These are phyloP conservation scores for Rubus idaeus DNA, from an alignment of 306 rosid species.

Conservation along the genomic window DNA sequence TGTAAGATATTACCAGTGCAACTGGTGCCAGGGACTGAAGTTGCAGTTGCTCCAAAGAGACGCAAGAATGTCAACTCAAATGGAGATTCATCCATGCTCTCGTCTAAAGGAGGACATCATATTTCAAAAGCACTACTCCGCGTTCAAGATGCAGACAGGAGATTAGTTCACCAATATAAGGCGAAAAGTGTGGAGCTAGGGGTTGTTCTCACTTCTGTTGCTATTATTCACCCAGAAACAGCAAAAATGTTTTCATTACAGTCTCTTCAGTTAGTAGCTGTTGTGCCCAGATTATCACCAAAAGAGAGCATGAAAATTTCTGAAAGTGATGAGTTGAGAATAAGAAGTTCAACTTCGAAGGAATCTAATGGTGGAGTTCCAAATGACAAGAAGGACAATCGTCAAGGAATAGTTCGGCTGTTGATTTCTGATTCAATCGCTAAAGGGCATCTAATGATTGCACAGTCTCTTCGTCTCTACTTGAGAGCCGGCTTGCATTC, in stretches of 20 bases:
- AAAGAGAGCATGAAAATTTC: constrained; percentile 45
- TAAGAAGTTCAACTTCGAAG: constrained; percentile 43
- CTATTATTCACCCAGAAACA: constrained; percentile 82
- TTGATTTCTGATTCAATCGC: constrained; percentile 75
- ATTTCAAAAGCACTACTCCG: constrained; percentile 69
- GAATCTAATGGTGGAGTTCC: constrained; percentile 42
- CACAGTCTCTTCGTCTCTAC: constrained; percentile 71
- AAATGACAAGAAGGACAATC: constrained; percentile 46
- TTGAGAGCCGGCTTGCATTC: constrained; percentile 79
- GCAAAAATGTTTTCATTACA: constrained; percentile 56
- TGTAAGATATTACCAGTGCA: constrained; percentile 55
- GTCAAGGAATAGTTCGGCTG: constrained; percentile 58
- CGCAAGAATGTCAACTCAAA: constrained; percentile 48
- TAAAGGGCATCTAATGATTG: constrained; percentile 86
- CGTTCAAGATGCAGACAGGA: constrained; percentile 58
- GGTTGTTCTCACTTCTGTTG: constrained; percentile 76
- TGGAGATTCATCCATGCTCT: constrained; percentile 33
- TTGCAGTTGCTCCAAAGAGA: constrained; percentile 87
- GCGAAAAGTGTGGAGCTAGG: constrained; percentile 57
- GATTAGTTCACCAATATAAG: constrained; percentile 44
- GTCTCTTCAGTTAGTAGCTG: constrained; percentile 64
- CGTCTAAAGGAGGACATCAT: constrained; percentile 34
- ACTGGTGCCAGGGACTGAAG: constrained; percentile 83
- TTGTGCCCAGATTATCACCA: constrained; percentile 55
- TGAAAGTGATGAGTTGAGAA: constrained; percentile 47